A percentile compares a stretch with the other conserved stretches of the same genome.
Evolutionary conservation across 495 filamentous ascomycete genomes (phyloP).

Genomic region (Aspergillus coremiiformis): DNA sequence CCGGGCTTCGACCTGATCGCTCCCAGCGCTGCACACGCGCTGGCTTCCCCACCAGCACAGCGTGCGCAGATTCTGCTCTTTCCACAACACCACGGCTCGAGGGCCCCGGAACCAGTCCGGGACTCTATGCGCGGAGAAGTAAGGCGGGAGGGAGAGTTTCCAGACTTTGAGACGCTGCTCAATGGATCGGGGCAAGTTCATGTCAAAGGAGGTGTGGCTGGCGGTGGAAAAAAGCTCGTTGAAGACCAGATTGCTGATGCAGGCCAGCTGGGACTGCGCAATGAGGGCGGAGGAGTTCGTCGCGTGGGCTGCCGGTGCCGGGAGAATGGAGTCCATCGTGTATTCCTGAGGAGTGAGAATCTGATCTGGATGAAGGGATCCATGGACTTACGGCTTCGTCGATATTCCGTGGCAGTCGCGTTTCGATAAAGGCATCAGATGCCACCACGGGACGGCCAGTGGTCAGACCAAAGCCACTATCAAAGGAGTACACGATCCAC

Average conservation of each 20-base stretch:
- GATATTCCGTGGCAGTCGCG: conserved; percentile 17
- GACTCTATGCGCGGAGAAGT: conserved; percentile 12
- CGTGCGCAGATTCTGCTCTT: conserved; percentile 24
- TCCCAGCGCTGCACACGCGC: conserved; percentile 5
- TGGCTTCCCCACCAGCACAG: conserved; percentile 23
- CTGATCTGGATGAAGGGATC: neutral
- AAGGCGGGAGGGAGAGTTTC: conserved; percentile 16
- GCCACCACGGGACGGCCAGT: conserved; percentile 18
- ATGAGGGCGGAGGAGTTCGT: conserved; percentile 21
- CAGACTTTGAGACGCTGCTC: conserved; percentile 16
- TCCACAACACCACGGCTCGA: conserved; percentile 16
- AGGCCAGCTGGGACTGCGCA: conserved; percentile 13
- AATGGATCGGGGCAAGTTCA: conserved; percentile 11
- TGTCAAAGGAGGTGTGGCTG: conserved; percentile 3
- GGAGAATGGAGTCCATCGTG: conserved; percentile 2
- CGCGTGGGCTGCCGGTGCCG: conserved; percentile 6
- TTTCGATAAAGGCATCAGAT: conserved; percentile 21
- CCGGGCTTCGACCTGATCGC: conserved; percentile 14
- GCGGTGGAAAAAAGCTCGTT: conserved; percentile 8
- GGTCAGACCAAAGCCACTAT: conserved; percentile 24
- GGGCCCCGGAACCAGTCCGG: conserved; percentile 20
- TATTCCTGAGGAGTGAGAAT: neutral
- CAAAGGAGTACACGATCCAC: conserved; percentile 23
- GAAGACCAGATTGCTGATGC: conserved; percentile 15
- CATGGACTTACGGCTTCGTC: conserved; percentile 12